Percentiles rank a stretch among this genome's conserved stretches.
Evolutionary conservation across 768 basidiomycete genomes (phyloP).

Genomic region (Leccinum subtestaceum): DNA sequence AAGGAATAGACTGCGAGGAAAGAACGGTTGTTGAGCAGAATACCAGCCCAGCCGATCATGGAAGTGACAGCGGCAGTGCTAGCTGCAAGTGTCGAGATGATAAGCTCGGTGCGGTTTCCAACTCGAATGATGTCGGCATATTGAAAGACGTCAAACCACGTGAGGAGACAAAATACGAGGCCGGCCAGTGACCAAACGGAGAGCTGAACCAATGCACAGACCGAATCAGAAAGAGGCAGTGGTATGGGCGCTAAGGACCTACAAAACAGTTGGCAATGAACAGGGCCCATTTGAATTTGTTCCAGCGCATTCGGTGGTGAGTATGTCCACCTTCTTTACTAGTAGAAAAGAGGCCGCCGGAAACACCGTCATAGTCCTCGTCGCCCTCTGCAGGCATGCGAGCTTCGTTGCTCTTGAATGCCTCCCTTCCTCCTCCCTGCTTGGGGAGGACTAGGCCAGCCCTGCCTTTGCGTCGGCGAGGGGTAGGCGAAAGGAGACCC

Average conservation of each 20-base stretch:
- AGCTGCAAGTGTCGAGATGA: constrained; percentile 69
- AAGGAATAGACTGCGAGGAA: constrained; percentile 76
- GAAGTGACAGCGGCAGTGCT: constrained; percentile 59
- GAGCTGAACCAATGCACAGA: constrained; percentile 38
- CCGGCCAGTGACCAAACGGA: constrained; percentile 57
- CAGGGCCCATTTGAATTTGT: constrained; percentile 79
- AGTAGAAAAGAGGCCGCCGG: constrained; percentile 37
- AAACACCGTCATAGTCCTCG: constrained; percentile 51
- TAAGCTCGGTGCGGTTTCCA: constrained; percentile 64
- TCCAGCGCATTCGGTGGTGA: constrained; percentile 62
- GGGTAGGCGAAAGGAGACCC: constrained; percentile 40
- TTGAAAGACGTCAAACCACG: constrained; percentile 74
- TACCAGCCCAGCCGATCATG: constrained; percentile 73
- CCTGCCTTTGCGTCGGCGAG: constrained; percentile 37
- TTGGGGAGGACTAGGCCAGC: constrained; percentile 44
- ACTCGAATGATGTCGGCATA: constrained; percentile 70
- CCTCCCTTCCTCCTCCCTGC: constrained; percentile 69
- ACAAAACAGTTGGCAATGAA: constrained; percentile 54
- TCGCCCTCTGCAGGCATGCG: constrained; percentile 52
- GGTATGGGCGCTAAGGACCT: neutral
- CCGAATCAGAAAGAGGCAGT: neutral
- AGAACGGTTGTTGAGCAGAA: constrained; percentile 78
- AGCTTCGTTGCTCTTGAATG: constrained; percentile 51
- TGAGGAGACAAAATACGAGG: constrained; percentile 64
- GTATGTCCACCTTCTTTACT: constrained; percentile 36